Percentiles rank a stretch among this genome's conserved stretches.
Conservation (phyloP, 2,329 filamentous ascomycete genomes). For the Kalmusia sp. region DNA sequence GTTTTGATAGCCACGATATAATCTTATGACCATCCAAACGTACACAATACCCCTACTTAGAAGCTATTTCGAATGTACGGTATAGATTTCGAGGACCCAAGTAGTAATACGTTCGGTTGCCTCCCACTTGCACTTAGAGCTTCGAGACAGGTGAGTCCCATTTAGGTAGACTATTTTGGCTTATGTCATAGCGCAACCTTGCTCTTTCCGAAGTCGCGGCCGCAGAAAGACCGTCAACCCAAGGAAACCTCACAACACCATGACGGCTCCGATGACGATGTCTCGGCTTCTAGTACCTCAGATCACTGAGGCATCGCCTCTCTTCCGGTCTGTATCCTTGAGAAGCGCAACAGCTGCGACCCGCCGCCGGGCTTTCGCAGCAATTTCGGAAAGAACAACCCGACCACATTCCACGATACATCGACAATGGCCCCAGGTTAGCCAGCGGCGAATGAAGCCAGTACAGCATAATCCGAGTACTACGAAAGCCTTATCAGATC, state of each 20-base stretch:
- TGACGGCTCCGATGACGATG: constrained; percentile 37
- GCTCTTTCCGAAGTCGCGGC: constrained; percentile 5
- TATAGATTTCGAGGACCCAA: no score
- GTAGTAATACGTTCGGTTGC: no score
- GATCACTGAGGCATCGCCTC: constrained; percentile 42
- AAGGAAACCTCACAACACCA: constrained; percentile 28
- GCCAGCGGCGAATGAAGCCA: constrained; percentile 11
- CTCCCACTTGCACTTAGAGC: no score
- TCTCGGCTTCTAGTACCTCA: constrained; percentile 49
- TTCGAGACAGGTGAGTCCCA: no score
- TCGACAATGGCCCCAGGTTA: constrained; percentile 12
- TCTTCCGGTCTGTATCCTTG: constrained; percentile 27
- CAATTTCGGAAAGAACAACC: constrained; percentile 21
- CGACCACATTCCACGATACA: constrained; percentile 13
- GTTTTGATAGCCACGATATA: neutral
- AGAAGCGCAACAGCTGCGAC: constrained; percentile 19
- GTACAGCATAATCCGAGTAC: constrained; percentile 9
- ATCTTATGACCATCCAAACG: neutral
- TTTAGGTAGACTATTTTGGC: neutral
- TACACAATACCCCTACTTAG: neutral
- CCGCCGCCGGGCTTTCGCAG: constrained; percentile 20
- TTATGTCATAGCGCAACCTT: constrained; percentile 8
- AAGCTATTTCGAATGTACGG: no score
- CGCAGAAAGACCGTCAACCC: neutral
- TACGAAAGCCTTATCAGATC: constrained; percentile 12